Percentiles rank a stretch among this genome's conserved stretches.
Conservation (phyloP, 257 asterid species). For the Ligustrum vulgare region DNA sequence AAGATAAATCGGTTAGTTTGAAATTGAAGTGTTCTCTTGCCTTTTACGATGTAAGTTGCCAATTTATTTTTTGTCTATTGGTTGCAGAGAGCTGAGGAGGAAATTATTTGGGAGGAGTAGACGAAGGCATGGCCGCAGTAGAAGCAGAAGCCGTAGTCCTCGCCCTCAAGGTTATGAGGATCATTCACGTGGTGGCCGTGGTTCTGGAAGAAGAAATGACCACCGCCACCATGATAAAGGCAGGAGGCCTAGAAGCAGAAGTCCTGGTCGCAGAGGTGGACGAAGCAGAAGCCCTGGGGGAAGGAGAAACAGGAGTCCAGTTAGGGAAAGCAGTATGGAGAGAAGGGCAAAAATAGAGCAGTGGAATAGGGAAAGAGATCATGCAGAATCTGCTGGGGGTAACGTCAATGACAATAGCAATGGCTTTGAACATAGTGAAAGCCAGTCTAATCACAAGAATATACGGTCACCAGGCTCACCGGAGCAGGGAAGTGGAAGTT, state of each 20-base stretch:
- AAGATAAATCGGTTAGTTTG: conserved; percentile 70
- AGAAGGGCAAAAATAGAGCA: conserved; percentile 81
- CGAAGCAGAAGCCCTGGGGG: conserved; percentile 77
- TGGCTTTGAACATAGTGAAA: conserved; percentile 33
- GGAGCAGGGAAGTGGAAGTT: conserved; percentile 41
- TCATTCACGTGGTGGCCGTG: conserved; percentile 50
- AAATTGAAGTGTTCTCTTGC: neutral
- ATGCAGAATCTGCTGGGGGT: conserved; percentile 39
- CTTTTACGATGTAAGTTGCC: neutral
- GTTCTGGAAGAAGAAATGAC: conserved; percentile 65
- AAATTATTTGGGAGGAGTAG: conserved; percentile 68
- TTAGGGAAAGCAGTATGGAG: conserved; percentile 70
- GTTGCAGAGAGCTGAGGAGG: conserved; percentile 65
- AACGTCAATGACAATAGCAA: conserved; percentile 37
- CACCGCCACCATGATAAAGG: conserved; percentile 66
- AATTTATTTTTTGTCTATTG: conserved; percentile 22
- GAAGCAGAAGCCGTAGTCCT: conserved; percentile 74
- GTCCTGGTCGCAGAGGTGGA: conserved; percentile 69
- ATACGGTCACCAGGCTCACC: conserved; percentile 26
- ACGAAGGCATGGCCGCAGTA: conserved; percentile 64
- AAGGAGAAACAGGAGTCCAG: conserved; percentile 67
- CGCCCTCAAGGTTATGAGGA: conserved; percentile 53
- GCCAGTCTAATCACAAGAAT: conserved; percentile 33
- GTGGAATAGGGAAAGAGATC: conserved; percentile 83
- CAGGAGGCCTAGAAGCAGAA: conserved; percentile 80